Conservation (phyloP, 192 early-diverging fungal species). For the Phlyctochytrium planicorne region DNA sequence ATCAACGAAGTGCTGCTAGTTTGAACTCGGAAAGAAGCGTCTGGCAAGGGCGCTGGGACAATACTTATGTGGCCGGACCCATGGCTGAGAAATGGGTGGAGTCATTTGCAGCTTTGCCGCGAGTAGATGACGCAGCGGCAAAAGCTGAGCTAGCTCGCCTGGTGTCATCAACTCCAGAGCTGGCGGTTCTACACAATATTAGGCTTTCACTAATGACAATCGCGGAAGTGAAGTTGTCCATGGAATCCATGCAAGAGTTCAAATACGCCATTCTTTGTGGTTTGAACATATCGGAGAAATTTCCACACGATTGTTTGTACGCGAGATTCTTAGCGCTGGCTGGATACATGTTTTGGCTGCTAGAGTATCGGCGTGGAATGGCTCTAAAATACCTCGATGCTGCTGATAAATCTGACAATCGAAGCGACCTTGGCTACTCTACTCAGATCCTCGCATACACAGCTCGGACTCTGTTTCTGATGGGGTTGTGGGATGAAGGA, state of each 20-base stretch:
- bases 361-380: conserved; percentile 8
- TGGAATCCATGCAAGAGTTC: conserved; percentile 9
- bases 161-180: background rate
- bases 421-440: conserved; percentile 27
- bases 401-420: conserved; percentile 27
- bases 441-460: conserved; percentile 22
- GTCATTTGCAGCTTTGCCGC: background rate
- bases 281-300: conserved; percentile 42
- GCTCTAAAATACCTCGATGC: conserved; percentile 37
- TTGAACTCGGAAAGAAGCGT: background rate
- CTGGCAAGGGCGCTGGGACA: background rate
- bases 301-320: conserved; percentile 38
- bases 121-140: background rate
- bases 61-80: background rate
- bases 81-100: background rate
- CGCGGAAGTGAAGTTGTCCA: conserved; percentile 31
- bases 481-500: conserved; percentile 38
- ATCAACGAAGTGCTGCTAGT: conserved; percentile 6
- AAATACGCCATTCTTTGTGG: conserved; percentile 36
- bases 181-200: conserved; percentile 25
- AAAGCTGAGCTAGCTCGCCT: conserved; percentile 13
- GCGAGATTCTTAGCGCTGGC: conserved; percentile 33
- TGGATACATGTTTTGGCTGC: conserved; percentile 29
- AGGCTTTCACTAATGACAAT: conserved; percentile 32
- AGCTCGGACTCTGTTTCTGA: conserved; percentile 35